These are phyloP conservation scores for Sugiyamaella neomexicana DNA, from an alignment of 1,139 yeast genomes.

Conservation along the genomic window DNA sequence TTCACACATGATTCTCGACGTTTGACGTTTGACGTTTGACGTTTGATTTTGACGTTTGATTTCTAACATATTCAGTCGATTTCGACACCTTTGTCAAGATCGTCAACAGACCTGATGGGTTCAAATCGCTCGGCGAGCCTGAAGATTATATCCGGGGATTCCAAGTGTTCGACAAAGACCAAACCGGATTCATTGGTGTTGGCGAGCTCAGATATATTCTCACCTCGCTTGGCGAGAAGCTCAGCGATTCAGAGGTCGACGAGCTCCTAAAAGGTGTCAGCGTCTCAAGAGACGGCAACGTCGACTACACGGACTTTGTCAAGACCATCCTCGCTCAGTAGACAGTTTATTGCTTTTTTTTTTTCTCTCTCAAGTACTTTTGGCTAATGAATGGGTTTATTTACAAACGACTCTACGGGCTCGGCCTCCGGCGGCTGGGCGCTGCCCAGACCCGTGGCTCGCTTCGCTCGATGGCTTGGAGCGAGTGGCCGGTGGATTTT, in stretches of 20 bases:
- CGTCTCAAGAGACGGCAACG: slow-evolving; percentile 90
- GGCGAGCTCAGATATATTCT: slow-evolving; percentile 94
- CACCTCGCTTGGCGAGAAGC: slow-evolving; percentile 91
- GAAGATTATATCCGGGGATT: slow-evolving; percentile 97
- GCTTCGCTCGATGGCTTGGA: not conserved
- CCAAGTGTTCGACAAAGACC: slow-evolving; percentile 96
- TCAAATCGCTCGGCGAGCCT: slow-evolving; percentile 86
- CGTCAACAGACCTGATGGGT: slow-evolving; percentile 85
- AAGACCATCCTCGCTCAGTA: slow-evolving; percentile 89
- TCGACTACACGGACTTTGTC: slow-evolving; percentile 89
- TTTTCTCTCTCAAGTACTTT: slow-evolving; percentile 3
- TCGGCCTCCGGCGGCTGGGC: not conserved
- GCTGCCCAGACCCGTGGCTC: not conserved
- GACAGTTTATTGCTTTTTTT: slow-evolving; percentile 5
- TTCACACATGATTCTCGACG: too few relatives aligned
- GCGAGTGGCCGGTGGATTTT: too few relatives aligned
- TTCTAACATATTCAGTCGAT: slow-evolving; percentile 46
- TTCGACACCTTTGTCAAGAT: slow-evolving; percentile 76
- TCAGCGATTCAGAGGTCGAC: slow-evolving; percentile 87
- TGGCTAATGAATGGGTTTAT: slow-evolving; percentile 10
- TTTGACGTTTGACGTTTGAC: too few relatives aligned
- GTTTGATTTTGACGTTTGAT: too few relatives aligned
- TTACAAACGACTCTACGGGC: not conserved
- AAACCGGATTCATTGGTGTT: slow-evolving; percentile 93
- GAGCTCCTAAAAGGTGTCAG: slow-evolving; percentile 94